Evolutionary conservation across 1,284 basidiomycete genomes (phyloP).

Genomic region (Marasmius fiardii): DNA sequence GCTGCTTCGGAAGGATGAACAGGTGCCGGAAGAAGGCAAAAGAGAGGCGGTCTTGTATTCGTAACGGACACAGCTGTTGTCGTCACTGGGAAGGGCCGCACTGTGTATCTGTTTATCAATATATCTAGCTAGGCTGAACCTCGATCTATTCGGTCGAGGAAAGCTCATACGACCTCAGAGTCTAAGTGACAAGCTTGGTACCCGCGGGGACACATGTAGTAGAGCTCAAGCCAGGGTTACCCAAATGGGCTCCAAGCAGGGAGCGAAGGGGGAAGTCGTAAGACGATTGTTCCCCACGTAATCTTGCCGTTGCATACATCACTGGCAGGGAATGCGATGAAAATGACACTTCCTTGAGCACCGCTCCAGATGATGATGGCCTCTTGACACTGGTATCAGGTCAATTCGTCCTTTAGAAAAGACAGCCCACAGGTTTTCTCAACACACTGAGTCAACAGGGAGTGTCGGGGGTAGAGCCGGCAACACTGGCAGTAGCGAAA

Average conservation of each 20-base stretch:
- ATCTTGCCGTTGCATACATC: conserved; percentile 52
- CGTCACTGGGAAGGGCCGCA: conserved; percentile 42
- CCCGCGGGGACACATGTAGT: conserved; percentile 52
- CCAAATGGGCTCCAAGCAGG: conserved; percentile 47
- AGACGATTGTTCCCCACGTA: conserved; percentile 43
- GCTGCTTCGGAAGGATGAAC: conserved; percentile 13
- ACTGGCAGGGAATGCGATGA: conserved; percentile 48
- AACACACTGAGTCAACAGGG: conserved; percentile 49
- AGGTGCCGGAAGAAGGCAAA: conserved; percentile 16
- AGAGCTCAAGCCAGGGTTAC: conserved; percentile 46
- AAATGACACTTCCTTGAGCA: conserved; percentile 50
- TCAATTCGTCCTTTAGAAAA: conserved; percentile 3
- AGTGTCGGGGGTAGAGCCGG: conserved; percentile 50
- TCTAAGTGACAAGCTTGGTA: conserved; percentile 46
- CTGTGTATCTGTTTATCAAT: too few relatives aligned
- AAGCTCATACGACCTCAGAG: conserved; percentile 6
- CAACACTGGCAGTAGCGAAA: conserved; percentile 56
- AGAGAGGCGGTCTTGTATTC: conserved; percentile 6
- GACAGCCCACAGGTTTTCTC: not conserved
- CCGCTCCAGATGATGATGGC: conserved; percentile 52
- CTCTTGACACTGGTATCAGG: conserved; percentile 47
- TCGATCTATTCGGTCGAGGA: too few relatives aligned
- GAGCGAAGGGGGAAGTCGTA: conserved; percentile 13
- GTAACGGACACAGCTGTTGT: conserved; percentile 44
- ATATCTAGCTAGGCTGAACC: too few relatives aligned